Base-by-base conservation (phyloP, 495 filamentous ascomycete species). In the Penicillium tannophilum region DNA sequence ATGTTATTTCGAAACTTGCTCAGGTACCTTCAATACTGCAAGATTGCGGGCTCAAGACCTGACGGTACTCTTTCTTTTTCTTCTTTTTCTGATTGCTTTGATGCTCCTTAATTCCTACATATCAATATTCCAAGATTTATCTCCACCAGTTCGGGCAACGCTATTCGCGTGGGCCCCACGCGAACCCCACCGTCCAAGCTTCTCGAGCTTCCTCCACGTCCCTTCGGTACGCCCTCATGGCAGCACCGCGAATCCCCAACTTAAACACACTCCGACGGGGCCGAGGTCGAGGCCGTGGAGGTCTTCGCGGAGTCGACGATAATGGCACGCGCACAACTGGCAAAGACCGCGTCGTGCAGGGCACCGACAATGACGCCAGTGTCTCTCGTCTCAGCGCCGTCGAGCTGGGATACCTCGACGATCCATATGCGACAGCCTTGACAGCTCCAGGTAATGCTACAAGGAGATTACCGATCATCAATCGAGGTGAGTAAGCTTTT, bases 341-440 rank as follows among this genome's bases (percentile, higher is more conserved):
- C 50, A 78, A 77, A 50, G 85, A 89, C 65, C 70, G 71, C 26
- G 82, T 88, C 14, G 88, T 98, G 49, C 93, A 96, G 72, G 83
- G 87, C 53, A 98, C 94, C 16, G 94, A 98, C 74, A 85, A 88
- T 63, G 94, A 98, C 79, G 94, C 94, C 47, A 89, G 90, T 60
- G 84, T 90, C 26, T 96, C 91, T 28, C 84, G 95, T 10, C 73
- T 95, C 72, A 97, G 92, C 66, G 93, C 93, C 12, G 92, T 97
- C 12, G 79, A 86, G 53, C 72, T 92, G n/a, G 92, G 91, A 51
- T 97, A 97, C 72, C 79, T 98, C 0, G 72, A 89, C 19, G 94
- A 98, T 69, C 82, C 84, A 0, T 98, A 88, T 74, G 92, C 91
- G 4, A 71, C 68, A 46, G 72, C 77, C 24, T 89, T 98, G 65